Conservation (phyloP, 768 basidiomycete species). For the Boletus coccyginus region DNA sequence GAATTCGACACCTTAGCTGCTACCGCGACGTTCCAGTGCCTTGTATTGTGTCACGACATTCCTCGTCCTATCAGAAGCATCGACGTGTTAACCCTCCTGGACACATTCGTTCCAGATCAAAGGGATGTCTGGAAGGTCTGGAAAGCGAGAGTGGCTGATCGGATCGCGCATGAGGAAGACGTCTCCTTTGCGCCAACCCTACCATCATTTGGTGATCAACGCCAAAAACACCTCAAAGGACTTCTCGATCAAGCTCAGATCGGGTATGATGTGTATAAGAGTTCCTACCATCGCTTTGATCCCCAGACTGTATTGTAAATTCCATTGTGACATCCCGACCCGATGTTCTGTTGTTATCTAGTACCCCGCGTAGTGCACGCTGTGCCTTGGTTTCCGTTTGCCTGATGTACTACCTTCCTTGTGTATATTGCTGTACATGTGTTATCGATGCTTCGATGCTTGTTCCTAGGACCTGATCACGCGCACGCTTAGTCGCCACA, state of each 20-base stretch:
- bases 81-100: background rate
- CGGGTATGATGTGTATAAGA: background rate
- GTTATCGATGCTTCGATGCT: too few relatives aligned
- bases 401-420: too few relatives aligned
- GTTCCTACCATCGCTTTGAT: background rate
- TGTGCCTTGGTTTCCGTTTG: too few relatives aligned
- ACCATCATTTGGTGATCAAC: background rate
- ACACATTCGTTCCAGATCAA: background rate
- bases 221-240: background rate
- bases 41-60: background rate
- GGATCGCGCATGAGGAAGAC: background rate
- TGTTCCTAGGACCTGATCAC: too few relatives aligned
- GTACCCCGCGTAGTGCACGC: too few relatives aligned
- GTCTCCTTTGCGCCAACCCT: background rate
- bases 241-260: slow-evolving; percentile 6
- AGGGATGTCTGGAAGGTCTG: background rate
- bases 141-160: background rate
- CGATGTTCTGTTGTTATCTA: too few relatives aligned
- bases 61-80: slow-evolving; percentile 1
- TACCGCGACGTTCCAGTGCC: slow-evolving; percentile 6
- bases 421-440: too few relatives aligned
- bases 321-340: too few relatives aligned
- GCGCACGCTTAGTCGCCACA: too few relatives aligned
- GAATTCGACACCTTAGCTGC: slow-evolving; percentile 1
- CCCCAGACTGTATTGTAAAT: background rate